Evolutionary conservation across 1,139 yeast species (phyloP), one percentile per base, ranked within the genome.

Genomic region (Meyerozyma elateridarum): DNA sequence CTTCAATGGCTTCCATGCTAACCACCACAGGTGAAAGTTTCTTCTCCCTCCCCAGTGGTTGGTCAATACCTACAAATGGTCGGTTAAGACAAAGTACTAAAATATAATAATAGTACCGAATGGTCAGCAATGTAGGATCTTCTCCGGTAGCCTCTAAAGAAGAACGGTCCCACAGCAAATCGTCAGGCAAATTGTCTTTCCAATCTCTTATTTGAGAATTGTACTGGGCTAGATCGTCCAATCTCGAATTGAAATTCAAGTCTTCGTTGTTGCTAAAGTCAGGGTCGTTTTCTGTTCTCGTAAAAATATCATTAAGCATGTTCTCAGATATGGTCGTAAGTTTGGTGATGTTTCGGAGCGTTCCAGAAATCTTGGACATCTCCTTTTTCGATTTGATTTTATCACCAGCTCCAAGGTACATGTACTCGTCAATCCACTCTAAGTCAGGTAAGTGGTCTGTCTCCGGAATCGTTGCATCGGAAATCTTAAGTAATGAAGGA

Each of bases 381-480:
- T 48, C 59, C 25, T 20, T 21, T 27, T 16, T 31, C 17, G 27
- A 22, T 12, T 25, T 31, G 8, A 28, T 31, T 31, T 25, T 27
- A 15, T 26, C 30, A 11, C 16, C 22, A 28, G 29, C 31, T 3
- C 54, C 51, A 14, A 53, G 46, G 40, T 67, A 68, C 31, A 65
- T 59, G 44, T 54, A 68, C 25, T 68, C 73, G 37, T 73, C 76
- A 13, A 75, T 73, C 60, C 76, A 71, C 37, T 65, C 75, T 36
- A 73, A 60, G 49, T 76, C 82, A 0, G 81, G 82, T 32, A 78
- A 56, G 46, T 76, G 80, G 34, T 70, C 73, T 4, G 82, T 70
- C 42, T 76, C 82, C 0, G 79, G 77, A 6, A 77, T 74, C 1
- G 80, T 67, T 0, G 82, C 74, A 45, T 78, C 81, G 25, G 72